These are phyloP conservation scores for Fusarium xylarioides DNA, from an alignment of 2,329 filamentous ascomycete species.

Conservation along the genomic window DNA sequence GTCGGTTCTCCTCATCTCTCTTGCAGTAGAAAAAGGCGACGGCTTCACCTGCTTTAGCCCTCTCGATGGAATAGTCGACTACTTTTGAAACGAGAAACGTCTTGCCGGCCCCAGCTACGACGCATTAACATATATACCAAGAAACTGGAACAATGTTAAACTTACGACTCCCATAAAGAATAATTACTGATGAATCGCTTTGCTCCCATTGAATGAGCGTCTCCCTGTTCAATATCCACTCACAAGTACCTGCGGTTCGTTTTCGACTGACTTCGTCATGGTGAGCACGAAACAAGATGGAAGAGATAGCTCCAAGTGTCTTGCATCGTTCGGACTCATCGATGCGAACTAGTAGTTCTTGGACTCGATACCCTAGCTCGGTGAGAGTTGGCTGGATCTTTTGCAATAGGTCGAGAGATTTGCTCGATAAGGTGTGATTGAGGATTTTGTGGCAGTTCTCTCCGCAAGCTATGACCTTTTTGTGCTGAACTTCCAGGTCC, in stretches of 20 bases:
- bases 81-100: accelerated
- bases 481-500: accelerated
- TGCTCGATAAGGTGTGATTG: accelerated
- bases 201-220: accelerated
- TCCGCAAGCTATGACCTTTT: background rate
- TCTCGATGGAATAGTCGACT: accelerated
- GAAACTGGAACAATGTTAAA: accelerated
- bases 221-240: accelerated
- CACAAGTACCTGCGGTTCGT: accelerated
- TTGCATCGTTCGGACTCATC: accelerated
- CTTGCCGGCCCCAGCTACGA: accelerated
- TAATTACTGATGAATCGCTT: accelerated
- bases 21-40: accelerated
- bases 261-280: accelerated
- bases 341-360: accelerated
- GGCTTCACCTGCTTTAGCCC: accelerated
- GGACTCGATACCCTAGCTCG: accelerated
- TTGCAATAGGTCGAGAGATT: accelerated
- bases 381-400: accelerated
- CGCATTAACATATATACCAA: too few species aligned
- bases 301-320: accelerated
- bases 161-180: accelerated
- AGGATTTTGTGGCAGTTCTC: accelerated
- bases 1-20: background rate
- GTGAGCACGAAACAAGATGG: accelerated